Evolutionary conservation across 805 yeast genomes (phyloP).

Genomic region (Candida silvatica): DNA sequence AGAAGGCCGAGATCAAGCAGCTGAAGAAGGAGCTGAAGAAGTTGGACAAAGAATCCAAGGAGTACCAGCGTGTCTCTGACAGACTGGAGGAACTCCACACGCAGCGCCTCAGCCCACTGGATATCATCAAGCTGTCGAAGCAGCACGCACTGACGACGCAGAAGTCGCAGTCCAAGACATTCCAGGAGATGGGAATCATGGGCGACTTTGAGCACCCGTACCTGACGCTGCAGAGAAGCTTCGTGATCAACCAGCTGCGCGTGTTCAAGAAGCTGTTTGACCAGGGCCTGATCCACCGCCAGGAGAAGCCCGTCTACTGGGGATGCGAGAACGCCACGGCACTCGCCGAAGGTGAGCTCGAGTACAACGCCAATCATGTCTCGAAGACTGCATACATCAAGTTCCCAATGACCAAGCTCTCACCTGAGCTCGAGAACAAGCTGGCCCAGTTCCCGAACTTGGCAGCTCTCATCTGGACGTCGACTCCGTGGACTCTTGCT

Average conservation of each 20-base stretch:
- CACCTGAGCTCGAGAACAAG: conserved; percentile 16
- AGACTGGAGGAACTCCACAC: conserved; percentile 9
- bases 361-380: conserved; percentile 64
- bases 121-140: conserved; percentile 58
- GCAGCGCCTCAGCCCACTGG: conserved; percentile 30
- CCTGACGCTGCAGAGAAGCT: conserved; percentile 59
- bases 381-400: conserved; percentile 64
- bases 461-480: conserved; percentile 77
- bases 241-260: conserved; percentile 66
- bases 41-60: conserved; percentile 7
- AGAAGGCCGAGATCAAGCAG: conserved; percentile 21
- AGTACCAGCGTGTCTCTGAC: conserved; percentile 5
- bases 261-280: conserved; percentile 60
- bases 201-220: conserved; percentile 74
- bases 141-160: conserved; percentile 65
- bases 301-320: conserved; percentile 95
- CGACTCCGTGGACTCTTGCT: conserved; percentile 96
- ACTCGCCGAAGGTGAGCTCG: conserved; percentile 92
- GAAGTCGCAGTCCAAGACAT: conserved; percentile 51
- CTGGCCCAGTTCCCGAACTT: conserved; percentile 7
- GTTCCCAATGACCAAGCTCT: conserved; percentile 40
- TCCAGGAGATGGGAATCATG: conserved; percentile 68
- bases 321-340: conserved; percentile 93
- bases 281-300: conserved; percentile 66
- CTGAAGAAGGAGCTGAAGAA: conserved; percentile 18